Percentiles rank a stretch among this genome's conserved stretches.
These are phyloP conservation scores for Colletotrichum gloeosporioides DNA, from an alignment of 2,329 filamentous ascomycete species.

Conservation along the genomic window DNA sequence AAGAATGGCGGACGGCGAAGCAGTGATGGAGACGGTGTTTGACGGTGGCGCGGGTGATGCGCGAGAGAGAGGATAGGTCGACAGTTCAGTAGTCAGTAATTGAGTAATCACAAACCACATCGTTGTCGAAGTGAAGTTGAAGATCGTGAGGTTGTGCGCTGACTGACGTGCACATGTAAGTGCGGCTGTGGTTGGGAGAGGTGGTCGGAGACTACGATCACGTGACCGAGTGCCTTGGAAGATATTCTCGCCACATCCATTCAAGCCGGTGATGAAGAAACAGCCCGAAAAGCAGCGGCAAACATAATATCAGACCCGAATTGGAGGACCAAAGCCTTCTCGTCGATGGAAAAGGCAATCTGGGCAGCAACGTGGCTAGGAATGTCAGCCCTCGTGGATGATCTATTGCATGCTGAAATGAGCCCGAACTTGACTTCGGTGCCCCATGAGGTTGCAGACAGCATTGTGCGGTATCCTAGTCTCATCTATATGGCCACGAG, in stretches of 20 bases:
- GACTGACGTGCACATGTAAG: no score
- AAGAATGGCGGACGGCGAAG: no score
- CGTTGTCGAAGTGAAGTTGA: no score
- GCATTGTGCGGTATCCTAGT: not conserved
- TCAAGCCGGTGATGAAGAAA: not conserved
- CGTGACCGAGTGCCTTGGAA: no score
- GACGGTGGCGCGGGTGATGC: no score
- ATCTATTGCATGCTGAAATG: not conserved
- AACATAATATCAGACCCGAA: accelerated
- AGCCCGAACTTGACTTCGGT: not conserved
- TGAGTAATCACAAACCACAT: no score
- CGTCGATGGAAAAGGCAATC: not conserved
- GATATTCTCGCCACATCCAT: not conserved
- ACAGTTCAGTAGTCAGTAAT: no score
- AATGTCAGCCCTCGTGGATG: not conserved
- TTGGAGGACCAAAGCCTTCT: not conserved
- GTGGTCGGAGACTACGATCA: no score
- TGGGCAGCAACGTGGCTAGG: not conserved
- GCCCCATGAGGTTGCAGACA: not conserved
- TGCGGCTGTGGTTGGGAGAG: no score
- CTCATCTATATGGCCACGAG: not conserved
- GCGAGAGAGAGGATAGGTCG: no score
- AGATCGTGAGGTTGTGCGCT: no score
- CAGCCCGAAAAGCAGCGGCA: accelerated
- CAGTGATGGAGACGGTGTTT: no score